Evolutionary conservation across 208 protist genomes (phyloP).

Genomic region (Herpetomonas muscarum): DNA sequence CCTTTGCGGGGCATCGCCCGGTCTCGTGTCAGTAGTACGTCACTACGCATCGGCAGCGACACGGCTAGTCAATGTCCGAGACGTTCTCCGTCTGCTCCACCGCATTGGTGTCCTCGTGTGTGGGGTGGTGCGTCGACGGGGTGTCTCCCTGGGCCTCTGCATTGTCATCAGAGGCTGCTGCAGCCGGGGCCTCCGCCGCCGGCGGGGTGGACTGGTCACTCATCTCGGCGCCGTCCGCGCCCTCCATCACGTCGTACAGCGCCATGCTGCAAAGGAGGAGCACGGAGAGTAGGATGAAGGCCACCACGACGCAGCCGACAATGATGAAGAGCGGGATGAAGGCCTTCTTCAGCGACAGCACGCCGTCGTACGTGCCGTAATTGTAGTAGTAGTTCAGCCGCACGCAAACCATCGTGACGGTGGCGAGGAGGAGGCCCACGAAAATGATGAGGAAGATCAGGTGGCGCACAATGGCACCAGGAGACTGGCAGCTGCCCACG

Average conservation of each 20-base stretch:
- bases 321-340: constrained; percentile 65
- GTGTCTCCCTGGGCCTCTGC: not conserved
- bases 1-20: too few species aligned
- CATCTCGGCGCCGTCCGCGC: not conserved
- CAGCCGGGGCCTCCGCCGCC: not conserved
- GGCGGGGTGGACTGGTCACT: not conserved
- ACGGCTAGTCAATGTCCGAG: constrained; percentile 32
- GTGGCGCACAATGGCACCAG: constrained; percentile 3
- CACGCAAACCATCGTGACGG: constrained; percentile 43
- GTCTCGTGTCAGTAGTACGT: too few species aligned
- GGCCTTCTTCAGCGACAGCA: constrained; percentile 23
- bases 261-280: constrained; percentile 21
- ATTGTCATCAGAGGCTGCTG: not conserved
- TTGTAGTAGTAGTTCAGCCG: constrained; percentile 50
- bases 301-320: constrained; percentile 15
- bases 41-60: too few species aligned
- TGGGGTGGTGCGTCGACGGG: not conserved
- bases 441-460: constrained; percentile 17
- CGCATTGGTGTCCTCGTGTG: constrained; percentile 5
- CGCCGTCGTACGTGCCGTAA: constrained; percentile 21
- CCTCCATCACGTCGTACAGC: not conserved
- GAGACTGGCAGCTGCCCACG: not conserved
- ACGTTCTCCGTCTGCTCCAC: constrained; percentile 24
- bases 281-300: constrained; percentile 10
- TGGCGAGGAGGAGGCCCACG: constrained; percentile 31